phyloP scores from a whole-genome alignment of 352 stramenopile species.

The Pythium folliculosum region DNA sequence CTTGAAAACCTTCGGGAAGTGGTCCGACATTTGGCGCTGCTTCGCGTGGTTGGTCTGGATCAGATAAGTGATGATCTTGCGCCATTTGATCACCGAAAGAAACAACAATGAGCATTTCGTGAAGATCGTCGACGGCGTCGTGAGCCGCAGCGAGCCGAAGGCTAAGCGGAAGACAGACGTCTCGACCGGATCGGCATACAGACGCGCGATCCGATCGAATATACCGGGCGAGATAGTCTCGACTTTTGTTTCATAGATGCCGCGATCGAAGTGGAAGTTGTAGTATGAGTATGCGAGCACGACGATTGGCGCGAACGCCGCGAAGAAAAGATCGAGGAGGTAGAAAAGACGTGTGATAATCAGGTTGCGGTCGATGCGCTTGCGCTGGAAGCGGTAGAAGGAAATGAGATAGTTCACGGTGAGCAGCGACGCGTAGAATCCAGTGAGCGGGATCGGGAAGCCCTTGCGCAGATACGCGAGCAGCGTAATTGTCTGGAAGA shows the following conservation, averaged over 20 bases:
- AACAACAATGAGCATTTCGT: conserved; percentile 45
- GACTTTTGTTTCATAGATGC: conserved; percentile 29
- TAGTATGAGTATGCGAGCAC: conserved; percentile 43
- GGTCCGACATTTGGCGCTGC: conserved; percentile 17
- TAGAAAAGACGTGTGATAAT: conserved; percentile 45
- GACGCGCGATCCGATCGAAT: conserved; percentile 40
- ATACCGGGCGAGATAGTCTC: conserved; percentile 32
- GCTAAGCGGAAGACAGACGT: conserved; percentile 39
- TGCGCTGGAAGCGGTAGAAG: conserved; percentile 54
- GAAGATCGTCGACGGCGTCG: conserved; percentile 30
- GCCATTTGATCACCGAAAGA: conserved; percentile 53
- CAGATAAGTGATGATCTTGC: conserved; percentile 40
- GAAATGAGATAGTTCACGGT: conserved; percentile 49
- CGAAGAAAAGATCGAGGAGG: conserved; percentile 58
- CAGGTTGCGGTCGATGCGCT: conserved; percentile 31
- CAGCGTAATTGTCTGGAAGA: conserved; percentile 45
- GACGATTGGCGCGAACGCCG: conserved; percentile 47
- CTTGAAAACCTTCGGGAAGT: conserved; percentile 2
- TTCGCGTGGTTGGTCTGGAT: conserved; percentile 32
- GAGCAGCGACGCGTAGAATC: conserved; percentile 41
- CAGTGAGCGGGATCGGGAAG: conserved; percentile 42
- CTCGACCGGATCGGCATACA: conserved; percentile 38
- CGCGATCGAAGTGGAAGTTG: conserved; percentile 45
- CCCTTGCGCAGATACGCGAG: conserved; percentile 40
- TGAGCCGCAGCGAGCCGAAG: conserved; percentile 42